Base-by-base conservation (phyloP, 441 rosid species). In the Croton setiger region DNA sequence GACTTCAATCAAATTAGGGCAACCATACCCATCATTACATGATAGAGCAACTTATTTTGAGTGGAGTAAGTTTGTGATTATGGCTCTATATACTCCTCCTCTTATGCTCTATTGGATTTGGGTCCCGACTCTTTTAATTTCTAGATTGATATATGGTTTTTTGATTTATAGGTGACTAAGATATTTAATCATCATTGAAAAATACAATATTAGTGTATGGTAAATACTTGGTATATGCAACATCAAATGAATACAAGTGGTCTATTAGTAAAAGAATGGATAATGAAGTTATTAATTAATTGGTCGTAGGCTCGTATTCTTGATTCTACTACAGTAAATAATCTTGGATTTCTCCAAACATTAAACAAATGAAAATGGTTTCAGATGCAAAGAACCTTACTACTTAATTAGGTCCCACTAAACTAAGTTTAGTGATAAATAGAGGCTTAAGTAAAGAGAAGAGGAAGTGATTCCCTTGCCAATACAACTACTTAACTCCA, bases 1-100 rank as follows among this genome's bases (percentile, higher is more conserved):
- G 83, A 80, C 72, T 74, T 77, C 76, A 68, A 71, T 71, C 66
- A 75, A n/a, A 66, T 58, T 80, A 75, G 83, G 79, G 77, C 66
- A 79, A 74, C 72, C 58, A 69, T 57, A n/a, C 56, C 77, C 55
- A 76, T 71, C 72, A 71, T 74, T 68, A 72, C 60, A 59, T 51
- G 18, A 60, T 51, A 27, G 37, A 47, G 44, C 15, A 67, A 45
- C 59, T 77, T 4, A 15, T 47, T 4, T 3, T 15, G 36, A 81
- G 80, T 78, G 80, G 82, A 70, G 49, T 0, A 31, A 49, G 13
- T 56, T 37, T 63, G 67, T 74, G 78, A 66, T 63, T 64, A 23
- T 62, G 49, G 55, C 64, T 52, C 45, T 36, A 11, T 51, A 33
- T 13, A 11, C 9, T 6, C 60, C 14, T n/a, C 4, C 2, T 6